These are phyloP conservation scores for Didymella pomorum DNA, from an alignment of 2,329 filamentous ascomycete species.

Conservation along the genomic window DNA sequence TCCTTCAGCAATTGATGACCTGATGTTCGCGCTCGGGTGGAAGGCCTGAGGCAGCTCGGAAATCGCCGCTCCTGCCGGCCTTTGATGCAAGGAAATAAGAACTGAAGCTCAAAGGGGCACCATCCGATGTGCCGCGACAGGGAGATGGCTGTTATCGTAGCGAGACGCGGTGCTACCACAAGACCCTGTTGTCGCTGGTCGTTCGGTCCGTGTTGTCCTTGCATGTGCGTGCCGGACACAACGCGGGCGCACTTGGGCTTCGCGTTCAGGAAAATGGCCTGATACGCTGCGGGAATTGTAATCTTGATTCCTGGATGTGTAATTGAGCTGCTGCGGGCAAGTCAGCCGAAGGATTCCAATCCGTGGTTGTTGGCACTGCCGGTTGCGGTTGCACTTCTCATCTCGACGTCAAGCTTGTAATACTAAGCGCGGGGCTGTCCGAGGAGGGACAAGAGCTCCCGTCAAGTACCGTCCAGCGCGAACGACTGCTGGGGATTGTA, in stretches of 20 bases:
- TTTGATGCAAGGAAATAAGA: conserved; percentile 9
- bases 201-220: conserved; percentile 16
- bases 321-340: not conserved
- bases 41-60: conserved; percentile 4
- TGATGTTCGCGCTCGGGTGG: not conserved
- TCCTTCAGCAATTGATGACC: not conserved
- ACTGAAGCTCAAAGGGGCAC: not conserved
- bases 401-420: not conserved
- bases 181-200: conserved; percentile 12
- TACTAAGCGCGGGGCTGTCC: conserved; percentile 2
- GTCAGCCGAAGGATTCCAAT: conserved; percentile 6
- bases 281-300: conserved; percentile 1
- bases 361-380: not conserved
- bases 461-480: not conserved
- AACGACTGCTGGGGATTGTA: not conserved
- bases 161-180: conserved; percentile 12
- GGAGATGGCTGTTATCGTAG: conserved; percentile 15
- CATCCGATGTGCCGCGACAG: conserved; percentile 18
- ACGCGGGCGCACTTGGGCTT: not conserved
- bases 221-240: conserved; percentile 18
- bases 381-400: conserved; percentile 7
- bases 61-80: conserved; percentile 5
- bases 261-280: not conserved
- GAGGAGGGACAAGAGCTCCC: not conserved
- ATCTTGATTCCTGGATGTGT: not conserved